Evolutionary conservation across 192 early-diverging fungal species (phyloP).

Genomic region (Radiomyces spectabilis): DNA sequence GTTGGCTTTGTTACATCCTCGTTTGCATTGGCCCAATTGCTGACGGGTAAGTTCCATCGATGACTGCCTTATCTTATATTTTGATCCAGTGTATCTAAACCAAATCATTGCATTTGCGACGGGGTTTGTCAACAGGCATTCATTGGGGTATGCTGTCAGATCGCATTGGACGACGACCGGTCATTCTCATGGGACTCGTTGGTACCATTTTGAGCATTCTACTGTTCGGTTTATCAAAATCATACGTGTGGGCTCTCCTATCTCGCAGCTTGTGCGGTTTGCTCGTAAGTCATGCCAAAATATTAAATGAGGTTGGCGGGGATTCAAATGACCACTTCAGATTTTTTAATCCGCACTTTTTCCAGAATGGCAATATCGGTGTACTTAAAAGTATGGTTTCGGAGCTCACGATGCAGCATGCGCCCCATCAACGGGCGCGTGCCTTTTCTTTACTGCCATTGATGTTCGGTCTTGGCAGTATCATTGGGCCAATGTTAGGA

Average conservation of each 20-base stretch:
- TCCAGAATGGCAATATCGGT: constrained; percentile 52
- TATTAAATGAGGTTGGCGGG: too few species aligned
- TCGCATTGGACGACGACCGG: constrained; percentile 60
- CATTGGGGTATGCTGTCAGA: constrained; percentile 64
- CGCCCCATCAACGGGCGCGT: constrained; percentile 34
- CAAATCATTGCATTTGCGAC: too few species aligned
- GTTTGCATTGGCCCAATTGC: constrained; percentile 43
- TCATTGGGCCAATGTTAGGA: constrained; percentile 56
- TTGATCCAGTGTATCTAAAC: too few species aligned
- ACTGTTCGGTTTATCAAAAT: constrained; percentile 55
- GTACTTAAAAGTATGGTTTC: constrained; percentile 64
- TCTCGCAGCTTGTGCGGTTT: constrained; percentile 50
- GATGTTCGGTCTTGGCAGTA: constrained; percentile 49
- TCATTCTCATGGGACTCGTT: constrained; percentile 62
- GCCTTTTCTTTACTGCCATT: constrained; percentile 64
- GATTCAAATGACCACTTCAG: too few species aligned
- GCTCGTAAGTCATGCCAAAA: constrained; percentile 19
- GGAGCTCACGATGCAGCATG: constrained; percentile 66
- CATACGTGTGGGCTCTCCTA: constrained; percentile 41
- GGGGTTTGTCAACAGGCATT: constrained; percentile 25
- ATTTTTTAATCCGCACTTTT: too few species aligned
- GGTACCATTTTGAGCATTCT: constrained; percentile 55
- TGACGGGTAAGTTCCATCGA: constrained; percentile 26
- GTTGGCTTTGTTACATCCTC: constrained; percentile 40
- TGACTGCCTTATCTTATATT: not conserved